Evolutionary conservation across 225 moss, liverwort and hornwort genomes (phyloP).

Genomic region (Takakia lepidozioides): DNA sequence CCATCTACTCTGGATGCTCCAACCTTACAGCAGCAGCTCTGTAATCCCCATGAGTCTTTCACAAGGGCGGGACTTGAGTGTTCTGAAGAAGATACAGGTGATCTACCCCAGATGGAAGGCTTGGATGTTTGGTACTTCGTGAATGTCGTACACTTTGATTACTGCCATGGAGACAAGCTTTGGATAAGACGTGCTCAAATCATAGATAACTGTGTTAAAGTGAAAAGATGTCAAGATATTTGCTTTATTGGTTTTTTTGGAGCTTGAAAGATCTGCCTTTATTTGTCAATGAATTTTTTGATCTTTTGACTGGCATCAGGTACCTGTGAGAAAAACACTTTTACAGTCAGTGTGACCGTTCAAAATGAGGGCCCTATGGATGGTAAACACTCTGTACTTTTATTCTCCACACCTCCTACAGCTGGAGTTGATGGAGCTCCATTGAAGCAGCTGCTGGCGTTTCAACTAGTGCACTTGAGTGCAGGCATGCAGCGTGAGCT

Average conservation of each 20-base stretch:
- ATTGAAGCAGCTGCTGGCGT: slow-evolving; percentile 34
- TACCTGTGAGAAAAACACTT: slow-evolving; percentile 18
- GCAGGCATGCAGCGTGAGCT: slow-evolving; percentile 15
- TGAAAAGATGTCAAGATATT: too few species aligned
- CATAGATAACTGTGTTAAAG: too few species aligned
- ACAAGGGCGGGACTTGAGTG: background rate
- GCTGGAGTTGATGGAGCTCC: slow-evolving; percentile 36
- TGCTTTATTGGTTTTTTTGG: too few species aligned
- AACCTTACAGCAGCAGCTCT: slow-evolving; percentile 16
- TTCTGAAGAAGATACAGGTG: slow-evolving; percentile 10
- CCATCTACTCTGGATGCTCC: slow-evolving; percentile 15
- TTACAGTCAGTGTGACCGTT: slow-evolving; percentile 47
- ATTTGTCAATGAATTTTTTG: too few species aligned
- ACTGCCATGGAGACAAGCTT: too few species aligned
- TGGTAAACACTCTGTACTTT: slow-evolving; percentile 42
- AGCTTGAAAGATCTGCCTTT: too few species aligned
- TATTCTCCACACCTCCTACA: slow-evolving; percentile 41
- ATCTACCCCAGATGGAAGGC: too few species aligned
- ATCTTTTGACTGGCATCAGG: slow-evolving; percentile 6
- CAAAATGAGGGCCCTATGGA: slow-evolving; percentile 40
- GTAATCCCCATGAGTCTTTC: slow-evolving; percentile 8
- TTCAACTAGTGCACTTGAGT: slow-evolving; percentile 43
- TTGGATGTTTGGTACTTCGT: too few species aligned
- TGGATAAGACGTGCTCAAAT: too few species aligned
- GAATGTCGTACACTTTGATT: too few species aligned